Base-by-base conservation (phyloP, 805 yeast genomes). In the Diddensiella santjacobensis region DNA sequence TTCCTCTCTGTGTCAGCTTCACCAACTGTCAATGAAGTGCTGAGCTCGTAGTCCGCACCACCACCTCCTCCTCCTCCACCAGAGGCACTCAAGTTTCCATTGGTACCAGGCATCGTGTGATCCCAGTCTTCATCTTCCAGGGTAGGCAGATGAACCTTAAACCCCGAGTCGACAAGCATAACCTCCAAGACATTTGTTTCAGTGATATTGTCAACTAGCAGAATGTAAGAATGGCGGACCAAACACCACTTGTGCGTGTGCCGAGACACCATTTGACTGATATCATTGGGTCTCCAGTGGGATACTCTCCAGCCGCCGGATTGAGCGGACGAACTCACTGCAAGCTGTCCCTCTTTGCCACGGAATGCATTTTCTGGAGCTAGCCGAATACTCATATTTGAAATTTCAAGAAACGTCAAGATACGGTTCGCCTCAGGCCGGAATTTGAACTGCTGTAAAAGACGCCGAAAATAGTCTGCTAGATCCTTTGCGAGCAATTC, bases 281-380 rank as follows among this genome's bases (percentile, higher is more conserved):
- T 70, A 59, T 87, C 97, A 52, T 80, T 78, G 4, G 87, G 80
- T 52, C 78, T 80, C 66, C 88, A 79, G 62, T 91, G 97, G 2
- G 93, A 86, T 3, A 91, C 96, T 57, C 95, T 74, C 98, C 99
- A 93, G 2, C 99, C 98, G 63, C 88, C 95, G 0, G 89, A 75
- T 53, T 80, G 80, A 0, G 98, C 91, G 0, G 88, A 80, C 0
- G 96, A 83, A 18, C 89, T 80, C 41, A 90, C 79, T 47, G 85
- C 78, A 49, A 91, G 65, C 44, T 80, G 78, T 1, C 99, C 99
- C 66, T 93, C 96, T 58, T 89, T 93, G 1, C 98, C 96, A 48
- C 80, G 80, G 60, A 74, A 84, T 0, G 87, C 84, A 23, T 80
- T 77, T 64, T 93, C 99, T 54, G 87, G 82, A 42, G 91, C 83